Percentiles rank a stretch among this genome's conserved stretches.
phyloP scores from a whole-genome alignment of 1,284 basidiomycete species.

The Moniliophthora roreri region DNA sequence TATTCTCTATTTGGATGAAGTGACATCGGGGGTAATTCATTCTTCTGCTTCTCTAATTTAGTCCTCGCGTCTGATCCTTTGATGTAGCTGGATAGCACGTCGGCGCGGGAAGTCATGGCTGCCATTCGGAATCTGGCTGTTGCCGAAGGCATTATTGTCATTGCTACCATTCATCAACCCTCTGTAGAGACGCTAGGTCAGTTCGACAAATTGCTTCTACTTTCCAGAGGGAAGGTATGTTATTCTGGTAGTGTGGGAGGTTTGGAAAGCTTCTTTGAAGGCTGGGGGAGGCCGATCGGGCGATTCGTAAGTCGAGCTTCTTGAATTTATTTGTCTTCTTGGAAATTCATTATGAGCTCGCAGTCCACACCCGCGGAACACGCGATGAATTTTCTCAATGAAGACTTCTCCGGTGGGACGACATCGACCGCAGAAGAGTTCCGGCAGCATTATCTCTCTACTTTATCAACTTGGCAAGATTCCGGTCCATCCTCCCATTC shows the following conservation, averaged over 20 bases:
- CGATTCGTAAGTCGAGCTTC: slow-evolving; percentile 31
- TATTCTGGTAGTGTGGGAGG: slow-evolving; percentile 47
- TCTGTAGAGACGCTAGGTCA: slow-evolving; percentile 54
- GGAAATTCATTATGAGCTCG: background rate
- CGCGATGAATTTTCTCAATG: slow-evolving; percentile 42
- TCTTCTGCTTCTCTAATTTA: background rate
- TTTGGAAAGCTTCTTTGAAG: slow-evolving; percentile 34
- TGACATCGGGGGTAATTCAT: slow-evolving; percentile 47
- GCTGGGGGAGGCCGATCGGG: slow-evolving; percentile 35
- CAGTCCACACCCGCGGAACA: slow-evolving; percentile 39
- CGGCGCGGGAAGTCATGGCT: slow-evolving; percentile 53
- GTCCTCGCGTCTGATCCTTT: slow-evolving; percentile 2
- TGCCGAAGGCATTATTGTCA: slow-evolving; percentile 52
- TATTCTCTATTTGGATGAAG: slow-evolving; percentile 65
- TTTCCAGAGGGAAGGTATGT: slow-evolving; percentile 47
- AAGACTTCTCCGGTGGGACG: slow-evolving; percentile 39
- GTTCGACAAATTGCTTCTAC: slow-evolving; percentile 57
- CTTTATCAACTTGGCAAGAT: background rate
- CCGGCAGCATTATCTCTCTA: slow-evolving; percentile 32
- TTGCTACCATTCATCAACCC: slow-evolving; percentile 68
- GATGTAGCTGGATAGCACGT: slow-evolving; percentile 55
- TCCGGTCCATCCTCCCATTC: background rate
- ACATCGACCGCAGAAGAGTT: slow-evolving; percentile 25
- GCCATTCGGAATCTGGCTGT: slow-evolving; percentile 44
- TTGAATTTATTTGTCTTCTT: background rate